phyloP scores from a whole-genome alignment of 108 stramenopile genomes.

The Schizochytrium sp. region DNA sequence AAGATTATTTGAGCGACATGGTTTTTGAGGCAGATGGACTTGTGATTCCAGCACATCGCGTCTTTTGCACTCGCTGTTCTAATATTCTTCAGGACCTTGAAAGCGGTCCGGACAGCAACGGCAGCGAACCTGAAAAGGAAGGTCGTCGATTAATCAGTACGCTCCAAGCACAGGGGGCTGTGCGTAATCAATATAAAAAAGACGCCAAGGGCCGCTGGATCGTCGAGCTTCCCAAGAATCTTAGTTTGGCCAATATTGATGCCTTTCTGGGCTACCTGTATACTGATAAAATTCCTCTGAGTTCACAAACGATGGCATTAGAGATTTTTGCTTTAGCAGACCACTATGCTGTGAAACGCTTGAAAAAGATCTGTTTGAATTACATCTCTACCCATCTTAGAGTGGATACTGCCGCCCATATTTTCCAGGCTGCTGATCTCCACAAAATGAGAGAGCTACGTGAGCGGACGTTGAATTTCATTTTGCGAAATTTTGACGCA shows the following conservation, averaged over 20 bases:
- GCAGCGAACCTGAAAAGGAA: neutral
- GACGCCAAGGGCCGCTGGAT: neutral
- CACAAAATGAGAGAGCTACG: conserved; percentile 88
- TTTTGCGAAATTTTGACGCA: conserved; percentile 91
- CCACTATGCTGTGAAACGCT: conserved; percentile 90
- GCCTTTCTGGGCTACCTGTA: conserved; percentile 92
- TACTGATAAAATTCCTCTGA: conserved; percentile 87
- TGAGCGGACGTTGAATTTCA: conserved; percentile 89
- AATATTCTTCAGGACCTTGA: neutral
- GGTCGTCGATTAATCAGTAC: too few relatives aligned
- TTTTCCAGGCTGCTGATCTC: conserved; percentile 94
- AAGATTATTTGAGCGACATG: conserved; percentile 26
- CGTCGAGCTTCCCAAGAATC: neutral
- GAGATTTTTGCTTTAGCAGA: conserved; percentile 96
- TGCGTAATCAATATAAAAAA: neutral
- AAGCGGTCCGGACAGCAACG: neutral
- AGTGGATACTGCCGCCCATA: conserved; percentile 90
- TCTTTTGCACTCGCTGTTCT: conserved; percentile 49
- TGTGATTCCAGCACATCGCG: conserved; percentile 19
- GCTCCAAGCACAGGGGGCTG: too few relatives aligned
- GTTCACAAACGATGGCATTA: conserved; percentile 88
- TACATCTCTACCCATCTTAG: conserved; percentile 78
- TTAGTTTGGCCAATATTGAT: conserved; percentile 79
- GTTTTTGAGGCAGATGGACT: neutral
- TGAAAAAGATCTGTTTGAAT: conserved; percentile 91